Conservation (phyloP, 1,284 basidiomycete species). For the Ceratobasidium sp. region DNA sequence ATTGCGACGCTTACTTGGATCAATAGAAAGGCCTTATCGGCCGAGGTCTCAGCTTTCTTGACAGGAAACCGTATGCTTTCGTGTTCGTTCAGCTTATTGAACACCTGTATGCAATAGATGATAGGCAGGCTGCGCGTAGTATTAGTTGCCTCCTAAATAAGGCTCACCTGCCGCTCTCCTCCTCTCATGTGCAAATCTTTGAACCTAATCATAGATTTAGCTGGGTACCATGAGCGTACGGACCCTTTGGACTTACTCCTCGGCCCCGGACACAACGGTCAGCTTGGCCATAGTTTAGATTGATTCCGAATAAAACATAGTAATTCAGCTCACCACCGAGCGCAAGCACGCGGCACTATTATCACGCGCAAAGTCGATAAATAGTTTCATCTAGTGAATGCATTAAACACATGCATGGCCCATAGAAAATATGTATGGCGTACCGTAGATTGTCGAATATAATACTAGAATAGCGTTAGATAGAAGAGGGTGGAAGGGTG, state of each 20-base stretch:
- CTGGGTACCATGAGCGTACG: slow-evolving; percentile 9
- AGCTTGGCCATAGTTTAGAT: slow-evolving; percentile 39
- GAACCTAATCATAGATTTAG: slow-evolving; percentile 56
- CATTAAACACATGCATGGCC: neutral
- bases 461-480: slow-evolving; percentile 58
- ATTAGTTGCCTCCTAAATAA: neutral
- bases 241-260: slow-evolving; percentile 61
- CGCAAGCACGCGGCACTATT: slow-evolving; percentile 25
- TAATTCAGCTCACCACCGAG: slow-evolving; percentile 10
- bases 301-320: neutral
- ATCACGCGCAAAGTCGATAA: slow-evolving; percentile 11
- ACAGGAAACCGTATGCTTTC: slow-evolving; percentile 72
- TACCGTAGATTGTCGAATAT: slow-evolving; percentile 72
- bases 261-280: slow-evolving; percentile 58
- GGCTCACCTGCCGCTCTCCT: slow-evolving; percentile 68
- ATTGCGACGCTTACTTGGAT: slow-evolving; percentile 61
- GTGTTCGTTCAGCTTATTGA: slow-evolving; percentile 69
- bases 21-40: slow-evolving; percentile 73
- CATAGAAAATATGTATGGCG: slow-evolving; percentile 40
- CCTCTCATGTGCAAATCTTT: slow-evolving; percentile 67
- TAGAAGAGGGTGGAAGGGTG: slow-evolving; percentile 14
- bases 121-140: slow-evolving; percentile 6
- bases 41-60: slow-evolving; percentile 67
- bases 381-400: slow-evolving; percentile 10
- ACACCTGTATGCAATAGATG: slow-evolving; percentile 52